Base-by-base conservation (phyloP, 768 basidiomycete genomes). In the Boletus pseudopeckii region DNA sequence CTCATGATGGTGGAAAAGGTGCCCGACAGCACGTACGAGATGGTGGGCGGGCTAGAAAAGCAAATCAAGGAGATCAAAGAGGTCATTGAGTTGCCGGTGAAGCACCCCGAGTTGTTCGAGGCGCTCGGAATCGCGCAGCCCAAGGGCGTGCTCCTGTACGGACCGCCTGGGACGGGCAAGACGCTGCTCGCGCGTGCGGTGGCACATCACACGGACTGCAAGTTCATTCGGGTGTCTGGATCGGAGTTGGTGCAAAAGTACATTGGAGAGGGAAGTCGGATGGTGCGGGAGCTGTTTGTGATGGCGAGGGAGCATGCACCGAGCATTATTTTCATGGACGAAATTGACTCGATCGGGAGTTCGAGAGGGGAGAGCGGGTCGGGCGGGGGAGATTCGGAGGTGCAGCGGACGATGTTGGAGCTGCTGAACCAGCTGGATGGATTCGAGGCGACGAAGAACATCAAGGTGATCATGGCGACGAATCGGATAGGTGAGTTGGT, bases 1-100 rank as follows among this genome's bases (percentile, higher is more conserved):
- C 83, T 98, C 58, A 98, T 98, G 97, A 98, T 98, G 95, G 96
- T 98, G 11, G 96, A 99, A 75, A 99, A 99, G 71, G 96, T 98
- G 0, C 96, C 96, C 0, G 96, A 98, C 72, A 93, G 90, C 72
- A 98, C 97, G 30, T 99, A 99, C 74, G 97, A 98, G 73, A 98
- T 98, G 95, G 96, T 99, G 56, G 97, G 97, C 20, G 96, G 96
- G 62, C 82, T 98, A 54, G 97, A 98, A 78, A 92, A 97, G 74
- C 88, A 95, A 60, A 95, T 96, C 65, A 97, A 97, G 76, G 95
- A 98, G 67, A 96, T 98, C 74, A 97, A 98, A 73, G 96, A 98
- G 72, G 96, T 98, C 68, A 98, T 98, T 72, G 95, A 98, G 72
- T 75, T 97, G 24, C 95, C 96, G 36, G 93, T 98, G 59, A 96